Conservation (phyloP, 345 rosid genomes). For the Eutrema yunnanense region DNA sequence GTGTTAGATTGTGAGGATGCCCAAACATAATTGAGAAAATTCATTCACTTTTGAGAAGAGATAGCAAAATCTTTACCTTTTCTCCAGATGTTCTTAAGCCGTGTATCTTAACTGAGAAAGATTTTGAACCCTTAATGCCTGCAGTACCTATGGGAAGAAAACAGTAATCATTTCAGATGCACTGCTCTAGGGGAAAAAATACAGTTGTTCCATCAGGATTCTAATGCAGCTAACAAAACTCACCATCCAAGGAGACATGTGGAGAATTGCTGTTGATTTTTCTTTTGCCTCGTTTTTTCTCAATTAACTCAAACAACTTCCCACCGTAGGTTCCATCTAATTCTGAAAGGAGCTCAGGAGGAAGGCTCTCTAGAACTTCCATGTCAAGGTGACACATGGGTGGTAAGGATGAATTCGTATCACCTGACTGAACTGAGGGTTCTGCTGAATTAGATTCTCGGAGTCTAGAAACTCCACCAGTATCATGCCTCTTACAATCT, state of each 20-base stretch:
- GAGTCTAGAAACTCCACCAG: conserved; percentile 30
- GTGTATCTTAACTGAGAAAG: conserved; percentile 24
- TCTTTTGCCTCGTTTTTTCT: conserved; percentile 41
- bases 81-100: conserved; percentile 18
- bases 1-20: not conserved
- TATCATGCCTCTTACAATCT: conserved; percentile 36
- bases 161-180: not conserved
- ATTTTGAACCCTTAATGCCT: conserved; percentile 11
- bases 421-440: conserved; percentile 32
- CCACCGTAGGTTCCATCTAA: conserved; percentile 78
- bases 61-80: conserved; percentile 38
- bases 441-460: conserved; percentile 22
- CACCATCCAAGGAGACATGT: conserved; percentile 33
- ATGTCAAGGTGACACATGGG: conserved; percentile 68
- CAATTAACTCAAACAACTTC: conserved; percentile 52
- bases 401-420: conserved; percentile 44
- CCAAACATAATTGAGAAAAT: not conserved
- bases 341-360: conserved; percentile 71
- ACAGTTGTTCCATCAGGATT: not conserved
- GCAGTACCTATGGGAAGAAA: conserved; percentile 5
- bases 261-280: conserved; percentile 21
- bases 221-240: conserved; percentile 12
- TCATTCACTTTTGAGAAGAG: not conserved
- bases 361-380: conserved; percentile 79
- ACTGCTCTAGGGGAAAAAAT: not conserved